Evolutionary conservation across 768 basidiomycete species (phyloP), one percentile per base, ranked within the genome.

Genomic region (Russula griseocarnosa): DNA sequence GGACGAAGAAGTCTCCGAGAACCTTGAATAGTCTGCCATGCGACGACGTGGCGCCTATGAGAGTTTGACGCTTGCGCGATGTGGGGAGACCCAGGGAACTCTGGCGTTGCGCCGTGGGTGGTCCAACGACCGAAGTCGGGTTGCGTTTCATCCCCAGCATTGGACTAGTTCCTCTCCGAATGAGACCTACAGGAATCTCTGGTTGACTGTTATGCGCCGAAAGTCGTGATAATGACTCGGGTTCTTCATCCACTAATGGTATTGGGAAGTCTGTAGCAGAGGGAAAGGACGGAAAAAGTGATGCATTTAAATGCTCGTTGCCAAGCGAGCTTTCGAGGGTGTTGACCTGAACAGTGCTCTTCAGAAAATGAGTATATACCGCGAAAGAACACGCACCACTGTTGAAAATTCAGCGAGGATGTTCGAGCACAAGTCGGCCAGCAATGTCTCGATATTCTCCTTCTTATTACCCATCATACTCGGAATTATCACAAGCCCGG

Each of bases 11-110:
- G 73, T 98, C 94, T 0, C 86, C 96, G 16, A 92, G 80, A 28
- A 95, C 81, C 75, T 96, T 98, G 74, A 86, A 90, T 42, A 96
- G 79, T 61, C 96, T 79, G 28, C 89, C 96, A 74, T 90, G 90
- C 3, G 91, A 88, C 10, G 90, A 88, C 16, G 86, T 83, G 2
- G 83, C 82, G 20, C 87, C 84, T 68, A 86, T 79, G 50, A 81
- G 77, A 69, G 84, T 84, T 65, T 82, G 70, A 40, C 90, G 82
- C 70, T 90, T 88, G 74, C 85, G 86, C 22, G 70, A 62, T 10
- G 66, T 52, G 3, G 77, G 71, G 8, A 78, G 74, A 49, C 81
- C 78, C 42, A 87, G 68, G 20, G 82, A 80, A 1, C 82, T 77
- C 70, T 84, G 83, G 18, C 87, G 85, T 18, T 76, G 53, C 7